A percentile compares a stretch with the other conserved stretches of the same genome.
Evolutionary conservation across 768 basidiomycete species (phyloP).

Genomic region (Leccinellum albellum): DNA sequence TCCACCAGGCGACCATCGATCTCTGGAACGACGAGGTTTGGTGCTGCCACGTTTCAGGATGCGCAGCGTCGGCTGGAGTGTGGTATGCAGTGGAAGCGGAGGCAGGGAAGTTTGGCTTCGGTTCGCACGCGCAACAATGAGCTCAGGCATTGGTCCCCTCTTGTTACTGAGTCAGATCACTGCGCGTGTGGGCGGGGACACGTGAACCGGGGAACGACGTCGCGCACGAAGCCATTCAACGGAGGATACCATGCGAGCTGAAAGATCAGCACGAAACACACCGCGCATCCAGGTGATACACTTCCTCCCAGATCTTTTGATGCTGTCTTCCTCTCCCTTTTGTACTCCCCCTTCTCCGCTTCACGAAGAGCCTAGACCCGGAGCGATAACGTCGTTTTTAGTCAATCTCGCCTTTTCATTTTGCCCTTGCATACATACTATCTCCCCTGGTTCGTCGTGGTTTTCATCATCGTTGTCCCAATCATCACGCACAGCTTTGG

Average conservation of each 20-base stretch:
- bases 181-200: neutral
- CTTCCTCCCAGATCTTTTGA: constrained; percentile 64
- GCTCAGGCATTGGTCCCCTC: constrained; percentile 61
- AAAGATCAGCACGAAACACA: constrained; percentile 9
- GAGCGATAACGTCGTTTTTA: neutral
- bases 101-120: constrained; percentile 40
- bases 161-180: constrained; percentile 43
- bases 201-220: neutral
- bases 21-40: no score
- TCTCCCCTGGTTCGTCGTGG: no score
- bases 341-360: neutral
- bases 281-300: constrained; percentile 37
- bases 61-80: constrained; percentile 59
- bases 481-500: constrained; percentile 39
- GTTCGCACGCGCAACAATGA: constrained; percentile 45
- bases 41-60: constrained; percentile 56
- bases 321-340: constrained; percentile 30
- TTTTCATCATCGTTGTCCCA: constrained; percentile 67
- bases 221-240: neutral
- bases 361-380: neutral
- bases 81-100: no score
- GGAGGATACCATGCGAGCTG: neutral
- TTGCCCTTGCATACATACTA: no score
- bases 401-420: no score
- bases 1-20: no score